phyloP scores from a whole-genome alignment of 805 yeast species.

The Ascoidea tarda region DNA sequence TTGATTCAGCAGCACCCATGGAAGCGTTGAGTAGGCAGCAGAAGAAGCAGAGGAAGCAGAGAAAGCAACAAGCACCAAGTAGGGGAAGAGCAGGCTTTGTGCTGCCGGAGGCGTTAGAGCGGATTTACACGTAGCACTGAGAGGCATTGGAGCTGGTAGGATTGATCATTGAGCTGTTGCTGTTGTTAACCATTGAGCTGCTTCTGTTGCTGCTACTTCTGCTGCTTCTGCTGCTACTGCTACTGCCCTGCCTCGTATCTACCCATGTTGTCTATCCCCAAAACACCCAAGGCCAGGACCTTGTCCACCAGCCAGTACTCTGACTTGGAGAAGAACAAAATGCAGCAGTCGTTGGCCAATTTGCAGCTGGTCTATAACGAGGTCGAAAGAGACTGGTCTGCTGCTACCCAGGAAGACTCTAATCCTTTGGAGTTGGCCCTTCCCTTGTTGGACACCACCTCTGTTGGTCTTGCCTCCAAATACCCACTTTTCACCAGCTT shows the following conservation, averaged over 20 bases:
- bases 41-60: neutral
- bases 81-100: neutral
- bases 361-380: conserved; percentile 7
- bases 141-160: too few species aligned
- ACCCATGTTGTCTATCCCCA: neutral
- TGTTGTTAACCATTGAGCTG: too few species aligned
- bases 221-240: neutral
- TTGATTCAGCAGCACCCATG: conserved; percentile 73
- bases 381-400: conserved; percentile 32
- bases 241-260: neutral
- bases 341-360: conserved; percentile 8
- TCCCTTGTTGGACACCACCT: conserved; percentile 69
- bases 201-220: neutral
- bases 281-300: conserved; percentile 4
- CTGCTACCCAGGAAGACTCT: conserved; percentile 29
- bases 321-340: conserved; percentile 9
- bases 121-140: too few species aligned
- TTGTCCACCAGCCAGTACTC: conserved; percentile 9
- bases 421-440: conserved; percentile 82
- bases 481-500: conserved; percentile 51
- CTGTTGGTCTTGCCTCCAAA: conserved; percentile 81
- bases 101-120: neutral
- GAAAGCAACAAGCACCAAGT: neutral
- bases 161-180: too few species aligned
- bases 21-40: neutral